These are phyloP conservation scores for Pseudopithomyces chartarum DNA, from an alignment of 2,329 filamentous ascomycete genomes.

Conservation along the genomic window DNA sequence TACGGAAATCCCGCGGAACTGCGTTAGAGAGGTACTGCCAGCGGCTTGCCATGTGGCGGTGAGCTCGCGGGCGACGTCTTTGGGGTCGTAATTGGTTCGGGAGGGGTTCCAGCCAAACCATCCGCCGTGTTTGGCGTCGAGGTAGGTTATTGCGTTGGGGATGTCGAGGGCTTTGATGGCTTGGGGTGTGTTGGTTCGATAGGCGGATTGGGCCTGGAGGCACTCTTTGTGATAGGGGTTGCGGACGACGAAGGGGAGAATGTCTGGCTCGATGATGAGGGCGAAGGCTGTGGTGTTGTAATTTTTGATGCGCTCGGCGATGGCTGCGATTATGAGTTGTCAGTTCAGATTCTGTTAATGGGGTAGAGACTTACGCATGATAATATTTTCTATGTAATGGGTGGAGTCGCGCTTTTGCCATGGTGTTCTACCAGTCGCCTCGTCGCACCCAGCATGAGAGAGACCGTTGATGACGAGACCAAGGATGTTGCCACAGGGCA, in stretches of 20 bases:
- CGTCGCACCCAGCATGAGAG: conserved; percentile 64
- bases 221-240: conserved; percentile 66
- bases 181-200: conserved; percentile 59
- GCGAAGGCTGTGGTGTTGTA: conserved; percentile 46
- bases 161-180: conserved; percentile 60
- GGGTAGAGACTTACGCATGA: conserved; percentile 41
- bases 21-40: conserved; percentile 41
- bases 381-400: conserved; percentile 47
- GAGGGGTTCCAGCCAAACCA: conserved; percentile 63
- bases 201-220: conserved; percentile 56
- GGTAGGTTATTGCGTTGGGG: conserved; percentile 64
- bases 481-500: conserved; percentile 52
- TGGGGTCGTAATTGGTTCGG: conserved; percentile 47
- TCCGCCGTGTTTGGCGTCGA: conserved; percentile 65
- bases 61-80: conserved; percentile 51
- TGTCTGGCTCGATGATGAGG: conserved; percentile 58
- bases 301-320: conserved; percentile 55
- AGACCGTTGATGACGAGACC: conserved; percentile 64
- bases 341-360: not conserved
- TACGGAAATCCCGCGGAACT: conserved; percentile 55
- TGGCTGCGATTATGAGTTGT: conserved; percentile 27
- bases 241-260: conserved; percentile 46
- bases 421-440: conserved; percentile 60
- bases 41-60: conserved; percentile 49
- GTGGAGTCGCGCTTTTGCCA: conserved; percentile 50